Evolutionary conservation across 2,329 filamentous ascomycete species (phyloP).

Genomic region (Hymenoscyphus occultus): DNA sequence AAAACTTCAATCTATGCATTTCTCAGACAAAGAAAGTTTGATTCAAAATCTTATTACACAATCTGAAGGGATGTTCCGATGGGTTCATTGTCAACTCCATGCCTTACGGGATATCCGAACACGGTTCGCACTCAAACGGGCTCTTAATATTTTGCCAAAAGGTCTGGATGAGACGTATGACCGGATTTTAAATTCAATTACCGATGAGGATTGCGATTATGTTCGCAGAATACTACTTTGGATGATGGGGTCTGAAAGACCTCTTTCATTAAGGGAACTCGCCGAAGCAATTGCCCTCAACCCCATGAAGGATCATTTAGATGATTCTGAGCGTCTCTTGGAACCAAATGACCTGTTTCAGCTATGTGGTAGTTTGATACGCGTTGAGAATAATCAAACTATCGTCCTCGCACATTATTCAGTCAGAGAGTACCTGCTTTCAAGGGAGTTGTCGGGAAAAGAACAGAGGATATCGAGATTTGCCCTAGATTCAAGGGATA

Average conservation of each 20-base stretch:
- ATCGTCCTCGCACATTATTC: constrained; percentile 33
- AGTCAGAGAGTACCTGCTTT: constrained; percentile 34
- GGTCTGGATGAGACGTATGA: neutral
- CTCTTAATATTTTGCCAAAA: neutral
- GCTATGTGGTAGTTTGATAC: neutral
- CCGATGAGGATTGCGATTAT: neutral
- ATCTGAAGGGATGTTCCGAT: neutral
- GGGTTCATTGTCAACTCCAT: neutral
- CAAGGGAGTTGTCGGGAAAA: constrained; percentile 16
- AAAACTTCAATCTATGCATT: neutral
- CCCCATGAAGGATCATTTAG: neutral
- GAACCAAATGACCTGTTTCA: neutral
- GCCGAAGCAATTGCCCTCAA: neutral
- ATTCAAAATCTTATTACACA: neutral
- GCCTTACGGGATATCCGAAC: neutral
- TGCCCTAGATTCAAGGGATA: neutral
- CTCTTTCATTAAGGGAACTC: neutral
- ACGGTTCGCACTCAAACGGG: neutral
- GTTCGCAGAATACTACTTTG: neutral
- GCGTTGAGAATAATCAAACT: neutral
- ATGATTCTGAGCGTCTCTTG: neutral
- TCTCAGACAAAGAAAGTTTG: neutral
- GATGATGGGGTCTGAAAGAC: neutral
- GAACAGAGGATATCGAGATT: neutral
- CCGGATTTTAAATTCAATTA: neutral